Base-by-base conservation (phyloP, 768 basidiomycete species). In the Suillus bovinus region DNA sequence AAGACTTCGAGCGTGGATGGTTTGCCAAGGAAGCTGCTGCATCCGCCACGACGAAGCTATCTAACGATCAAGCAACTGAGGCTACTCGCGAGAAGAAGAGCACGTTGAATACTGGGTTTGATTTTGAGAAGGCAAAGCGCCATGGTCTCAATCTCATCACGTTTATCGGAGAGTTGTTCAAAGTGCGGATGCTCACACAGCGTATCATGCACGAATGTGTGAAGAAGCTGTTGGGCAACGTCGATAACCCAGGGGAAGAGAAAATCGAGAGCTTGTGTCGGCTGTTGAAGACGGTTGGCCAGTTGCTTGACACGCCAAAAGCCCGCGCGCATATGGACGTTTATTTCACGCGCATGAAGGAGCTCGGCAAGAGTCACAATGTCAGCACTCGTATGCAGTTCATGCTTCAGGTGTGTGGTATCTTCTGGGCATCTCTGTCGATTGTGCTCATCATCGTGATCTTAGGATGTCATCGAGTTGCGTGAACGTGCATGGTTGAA, bases 151-250 rank as follows among this genome's bases (percentile, higher is more conserved):
- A 96, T 81, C 84, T 99, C 68, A 94, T 98, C 80, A 93, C 92
- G 76, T 96, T 99, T 79, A 98, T 99, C 66, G 96, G 96, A 66
- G 96, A 99, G 78, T 81, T 99, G 60, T 99, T 94, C 89, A 98
- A 98, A 80, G 81, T 99, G n/a, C 91, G 93, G 78, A 97, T 98
- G 94, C 81, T 99, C 60, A 95, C 94, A 54, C 94, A 95, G 79
- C 89, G 94, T 68, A 96, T 99, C 79, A 99, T 99, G 93, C 92
- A 95, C 80, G 92, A 94, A 77, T 99, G 96, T 81, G 88, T 98
- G 73, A 94, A 94, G 85, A 95, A 96, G 78, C 84, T 98, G 14
- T 81, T 99, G 14, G 86, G 89, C 60, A 98, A 99, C 72, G 90
- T 96, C 61, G 89, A 94, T 67, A 92, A 93, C 70, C 97, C 95